Evolutionary conservation across 2,329 filamentous ascomycete genomes (phyloP), one percentile per base, ranked within the genome.

Genomic region (Phialophora macrospora): DNA sequence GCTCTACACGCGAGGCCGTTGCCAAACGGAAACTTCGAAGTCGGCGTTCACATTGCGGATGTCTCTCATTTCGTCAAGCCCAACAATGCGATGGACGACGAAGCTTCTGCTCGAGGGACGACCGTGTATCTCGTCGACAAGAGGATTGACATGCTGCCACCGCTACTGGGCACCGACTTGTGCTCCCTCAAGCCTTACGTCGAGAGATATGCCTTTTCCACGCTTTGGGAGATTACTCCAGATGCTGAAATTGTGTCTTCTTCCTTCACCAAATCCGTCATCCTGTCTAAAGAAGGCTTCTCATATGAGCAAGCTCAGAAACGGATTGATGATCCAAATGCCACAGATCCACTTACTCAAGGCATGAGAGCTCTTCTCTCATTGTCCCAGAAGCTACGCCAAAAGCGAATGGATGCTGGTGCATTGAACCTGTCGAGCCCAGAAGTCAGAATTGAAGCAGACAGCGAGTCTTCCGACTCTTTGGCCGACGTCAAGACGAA

Each of bases 1-100:
- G 95, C 95, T 20, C 85, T 99, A 6, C 96, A 99, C 77, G 93
- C 95, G 6, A 86, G 88, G 67, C 84, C 85, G 58, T 81, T 99
- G 24, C 89, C 92, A 0, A 98, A 98, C 73, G 95, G 96, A 51
- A 97, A 98, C 77, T 93, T 88, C 70, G 92, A 98, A 77, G 93
- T 99, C 9, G 95, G 95, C 69, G 95, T 99, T 17, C 96, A 99
- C 78, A 99, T 99, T 78, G 96, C 95, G 30, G 95, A 99, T 77
- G 95, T 99, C n/a, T 98, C 95, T 9, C 91, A 99, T 79, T 99
- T 99, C 75, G 95, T 99, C 74, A 96, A 95, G 79, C 93, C 96
- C 28, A 93, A 91, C 77, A 99, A 94, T 74, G 90, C 95, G 61
- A 99, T 99, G 95, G 96, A 99, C 76, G 87, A 88, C 55, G 95